A percentile compares a stretch with the other conserved stretches of the same genome.
Evolutionary conservation across 2,329 filamentous ascomycete species (phyloP).

Genomic region (Bretziella fagacearum): DNA sequence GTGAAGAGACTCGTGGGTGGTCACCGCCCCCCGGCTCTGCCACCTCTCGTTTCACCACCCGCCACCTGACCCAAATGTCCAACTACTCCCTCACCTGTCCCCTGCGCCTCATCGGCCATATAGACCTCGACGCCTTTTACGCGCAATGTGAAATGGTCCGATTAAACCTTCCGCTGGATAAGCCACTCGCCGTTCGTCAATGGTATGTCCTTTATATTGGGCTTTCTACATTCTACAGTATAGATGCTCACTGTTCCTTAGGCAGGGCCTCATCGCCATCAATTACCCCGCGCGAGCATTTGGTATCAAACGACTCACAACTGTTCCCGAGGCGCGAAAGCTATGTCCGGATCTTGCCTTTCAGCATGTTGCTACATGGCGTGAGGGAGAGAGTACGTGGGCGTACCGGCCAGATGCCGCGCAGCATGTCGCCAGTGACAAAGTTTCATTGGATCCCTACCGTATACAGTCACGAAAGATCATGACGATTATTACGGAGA

Average conservation of each 20-base stretch:
- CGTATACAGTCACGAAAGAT: constrained; percentile 72
- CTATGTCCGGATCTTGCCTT: constrained; percentile 68
- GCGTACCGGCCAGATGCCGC: constrained; percentile 71
- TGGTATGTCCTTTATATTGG: constrained; percentile 39
- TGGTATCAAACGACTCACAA: constrained; percentile 65
- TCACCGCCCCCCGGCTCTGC: not conserved
- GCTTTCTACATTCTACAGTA: not conserved
- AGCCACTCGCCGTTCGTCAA: constrained; percentile 84
- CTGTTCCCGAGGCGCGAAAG: constrained; percentile 65
- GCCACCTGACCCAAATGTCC: constrained; percentile 61
- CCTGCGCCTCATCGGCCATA: constrained; percentile 72
- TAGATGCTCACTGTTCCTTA: constrained; percentile 20
- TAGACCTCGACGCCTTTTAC: constrained; percentile 96
- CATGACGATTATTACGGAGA: constrained; percentile 57
- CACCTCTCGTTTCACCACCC: constrained; percentile 65
- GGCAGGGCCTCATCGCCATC: constrained; percentile 85
- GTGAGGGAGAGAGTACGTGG: constrained; percentile 83
- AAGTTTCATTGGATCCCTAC: constrained; percentile 89
- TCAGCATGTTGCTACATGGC: constrained; percentile 91
- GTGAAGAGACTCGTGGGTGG: not conserved
- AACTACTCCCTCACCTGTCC: constrained; percentile 56
- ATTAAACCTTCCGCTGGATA: constrained; percentile 53
- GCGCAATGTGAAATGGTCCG: constrained; percentile 91
- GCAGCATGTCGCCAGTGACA: constrained; percentile 67
- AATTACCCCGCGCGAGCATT: constrained; percentile 81